These are phyloP conservation scores for Candida hungchunana DNA, from an alignment of 805 yeast genomes.

Conservation along the genomic window DNA sequence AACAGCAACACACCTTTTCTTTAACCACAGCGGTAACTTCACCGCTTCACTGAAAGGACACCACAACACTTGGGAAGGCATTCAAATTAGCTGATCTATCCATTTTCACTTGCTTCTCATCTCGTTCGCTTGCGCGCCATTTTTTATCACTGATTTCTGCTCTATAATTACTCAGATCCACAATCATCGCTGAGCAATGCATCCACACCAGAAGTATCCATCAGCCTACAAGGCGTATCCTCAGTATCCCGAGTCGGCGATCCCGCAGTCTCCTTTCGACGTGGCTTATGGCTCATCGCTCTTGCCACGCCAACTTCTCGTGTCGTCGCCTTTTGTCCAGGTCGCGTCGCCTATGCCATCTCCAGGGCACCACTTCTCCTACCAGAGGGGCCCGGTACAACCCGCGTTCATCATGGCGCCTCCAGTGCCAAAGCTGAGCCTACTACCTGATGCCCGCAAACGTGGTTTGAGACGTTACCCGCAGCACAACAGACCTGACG, in stretches of 20 bases:
- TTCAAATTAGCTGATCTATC: no score
- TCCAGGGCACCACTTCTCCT: conserved; percentile 20
- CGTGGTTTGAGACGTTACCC: conserved; percentile 8
- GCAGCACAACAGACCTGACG: not conserved
- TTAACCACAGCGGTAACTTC: no score
- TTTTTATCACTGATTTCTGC: no score
- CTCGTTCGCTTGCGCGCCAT: no score
- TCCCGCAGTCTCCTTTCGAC: conserved; percentile 56
- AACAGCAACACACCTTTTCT: no score
- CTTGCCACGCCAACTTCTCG: conserved; percentile 57
- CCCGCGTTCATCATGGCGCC: conserved; percentile 14
- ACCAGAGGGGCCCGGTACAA: conserved; percentile 4
- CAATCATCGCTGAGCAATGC: conserved; percentile 4
- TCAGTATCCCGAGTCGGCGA: conserved; percentile 12
- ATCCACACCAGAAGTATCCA: conserved; percentile 24
- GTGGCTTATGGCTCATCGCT: conserved; percentile 54
- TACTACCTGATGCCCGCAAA: conserved; percentile 20
- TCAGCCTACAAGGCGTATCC: conserved; percentile 15
- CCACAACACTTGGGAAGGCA: no score
- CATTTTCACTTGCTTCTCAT: no score
- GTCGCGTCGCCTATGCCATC: conserved; percentile 35
- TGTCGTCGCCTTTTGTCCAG: conserved; percentile 54
- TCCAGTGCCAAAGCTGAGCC: conserved; percentile 20
- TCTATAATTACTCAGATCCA: no score
- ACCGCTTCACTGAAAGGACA: no score